phyloP scores from a whole-genome alignment of 2,329 filamentous ascomycete species.

The Aspergillus fumigatiaffinis region DNA sequence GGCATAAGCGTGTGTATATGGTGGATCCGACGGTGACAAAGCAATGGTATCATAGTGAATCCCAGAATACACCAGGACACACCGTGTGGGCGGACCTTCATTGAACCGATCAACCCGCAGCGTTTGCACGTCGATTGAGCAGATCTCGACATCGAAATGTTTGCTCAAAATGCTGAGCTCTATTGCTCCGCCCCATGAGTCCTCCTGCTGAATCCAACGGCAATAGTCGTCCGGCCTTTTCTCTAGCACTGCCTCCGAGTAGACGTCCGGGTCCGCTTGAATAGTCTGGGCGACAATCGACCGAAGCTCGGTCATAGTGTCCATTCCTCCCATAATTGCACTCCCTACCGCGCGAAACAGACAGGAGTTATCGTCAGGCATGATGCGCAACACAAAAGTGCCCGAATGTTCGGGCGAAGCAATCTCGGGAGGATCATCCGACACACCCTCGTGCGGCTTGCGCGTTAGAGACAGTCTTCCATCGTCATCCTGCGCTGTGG shows the following conservation, averaged over 20 bases:
- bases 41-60: constrained; percentile 93
- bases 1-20: constrained; percentile 52
- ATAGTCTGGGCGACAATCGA: constrained; percentile 76
- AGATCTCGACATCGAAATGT: constrained; percentile 81
- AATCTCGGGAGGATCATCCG: constrained; percentile 60
- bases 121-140: constrained; percentile 73
- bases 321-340: constrained; percentile 65
- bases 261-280: constrained; percentile 66
- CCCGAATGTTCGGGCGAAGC: constrained; percentile 54
- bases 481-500: constrained; percentile 6
- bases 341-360: constrained; percentile 86
- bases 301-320: constrained; percentile 68
- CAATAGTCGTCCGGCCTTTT: constrained; percentile 71
- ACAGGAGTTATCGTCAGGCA: constrained; percentile 96
- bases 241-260: constrained; percentile 73
- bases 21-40: constrained; percentile 61
- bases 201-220: constrained; percentile 70
- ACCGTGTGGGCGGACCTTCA: constrained; percentile 64
- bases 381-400: constrained; percentile 73
- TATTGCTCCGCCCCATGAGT: constrained; percentile 88
- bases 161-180: constrained; percentile 82
- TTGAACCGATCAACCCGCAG: constrained; percentile 71
- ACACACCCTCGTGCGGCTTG: constrained; percentile 39
- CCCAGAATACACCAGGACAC: constrained; percentile 82
- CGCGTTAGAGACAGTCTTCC: constrained; percentile 36